Evolutionary conservation across 805 yeast genomes (phyloP), one percentile per base, ranked within the genome.

Genomic region (Candida boleticola): DNA sequence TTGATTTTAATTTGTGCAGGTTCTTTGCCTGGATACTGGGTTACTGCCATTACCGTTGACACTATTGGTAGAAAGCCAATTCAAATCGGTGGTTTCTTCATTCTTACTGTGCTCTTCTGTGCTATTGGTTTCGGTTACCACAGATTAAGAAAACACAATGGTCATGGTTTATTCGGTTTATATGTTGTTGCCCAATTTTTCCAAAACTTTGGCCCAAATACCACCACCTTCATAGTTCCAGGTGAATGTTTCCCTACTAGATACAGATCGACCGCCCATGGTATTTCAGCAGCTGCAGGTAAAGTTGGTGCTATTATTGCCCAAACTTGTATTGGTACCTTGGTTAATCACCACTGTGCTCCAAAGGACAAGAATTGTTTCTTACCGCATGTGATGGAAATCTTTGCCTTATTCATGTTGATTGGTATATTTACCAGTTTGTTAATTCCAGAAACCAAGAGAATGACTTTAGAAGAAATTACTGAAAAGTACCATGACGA

Each of bases 191-290:
- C 83, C 46, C 96, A 89, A 71, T 85, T 89, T 64, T 89, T 89
- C 83, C 82, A 83, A 66, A 89, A 89, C 67, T 89, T 87, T 57
- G 96, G 96, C 61, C 96, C 97, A 63, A 89, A 89, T 75, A 81
- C 89, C 47, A 89, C 96, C 37, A 89, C 96, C 41, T 89, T 89
- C 63, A 80, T 89, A 57, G 77, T 86, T 60, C 96, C 96, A 38
- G 96, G 95, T 69, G 97, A 89, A 73, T 72, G 80, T 62, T 89
- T 74, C 84, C 97, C 96, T 64, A 89, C 97, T 43, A 83, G 96
- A 76, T 89, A 88, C 72, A 85, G 96, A 82, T 88, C 96, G 19
- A 82, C 95, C 52, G 96, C 96, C 37, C 97, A 89, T 58, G 97
- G 97, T 76, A 76, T 89, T 49, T 88, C 95, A 49, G 96, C 97